Conservation (phyloP, 139 green algal species). For the Coelastrella sp. region DNA sequence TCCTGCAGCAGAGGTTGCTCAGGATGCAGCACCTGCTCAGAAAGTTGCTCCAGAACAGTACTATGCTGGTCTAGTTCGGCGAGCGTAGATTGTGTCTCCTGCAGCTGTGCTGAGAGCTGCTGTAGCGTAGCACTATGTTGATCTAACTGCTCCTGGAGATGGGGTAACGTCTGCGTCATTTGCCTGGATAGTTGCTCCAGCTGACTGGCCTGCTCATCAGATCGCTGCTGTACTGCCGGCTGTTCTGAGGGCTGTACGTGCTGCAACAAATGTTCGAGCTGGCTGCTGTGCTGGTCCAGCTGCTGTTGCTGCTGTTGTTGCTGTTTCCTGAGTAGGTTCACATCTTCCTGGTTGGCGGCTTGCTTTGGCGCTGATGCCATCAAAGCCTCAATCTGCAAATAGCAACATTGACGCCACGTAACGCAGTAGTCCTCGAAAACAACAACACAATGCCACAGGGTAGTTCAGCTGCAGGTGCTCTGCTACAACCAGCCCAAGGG, state of each 20-base stretch:
- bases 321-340: neutral
- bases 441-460: too few species aligned
- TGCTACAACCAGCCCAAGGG: too few species aligned
- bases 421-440: too few species aligned
- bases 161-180: too few species aligned
- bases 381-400: slow-evolving; percentile 14
- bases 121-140: too few species aligned
- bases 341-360: neutral
- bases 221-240: neutral
- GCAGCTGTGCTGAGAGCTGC: too few species aligned
- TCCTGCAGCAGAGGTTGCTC: neutral
- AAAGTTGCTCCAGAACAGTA: too few species aligned
- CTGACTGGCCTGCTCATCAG: neutral
- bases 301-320: slow-evolving; percentile 1
- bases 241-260: neutral
- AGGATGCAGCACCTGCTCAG: neutral
- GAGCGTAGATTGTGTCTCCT: too few species aligned
- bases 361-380: neutral
- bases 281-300: neutral
- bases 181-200: neutral
- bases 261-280: neutral
- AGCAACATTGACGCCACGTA: too few species aligned
- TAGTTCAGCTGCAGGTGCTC: too few species aligned
- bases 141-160: too few species aligned
- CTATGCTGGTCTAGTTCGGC: too few species aligned